Conservation (phyloP, 306 rosid species). For the Gleditsia sinensis region DNA sequence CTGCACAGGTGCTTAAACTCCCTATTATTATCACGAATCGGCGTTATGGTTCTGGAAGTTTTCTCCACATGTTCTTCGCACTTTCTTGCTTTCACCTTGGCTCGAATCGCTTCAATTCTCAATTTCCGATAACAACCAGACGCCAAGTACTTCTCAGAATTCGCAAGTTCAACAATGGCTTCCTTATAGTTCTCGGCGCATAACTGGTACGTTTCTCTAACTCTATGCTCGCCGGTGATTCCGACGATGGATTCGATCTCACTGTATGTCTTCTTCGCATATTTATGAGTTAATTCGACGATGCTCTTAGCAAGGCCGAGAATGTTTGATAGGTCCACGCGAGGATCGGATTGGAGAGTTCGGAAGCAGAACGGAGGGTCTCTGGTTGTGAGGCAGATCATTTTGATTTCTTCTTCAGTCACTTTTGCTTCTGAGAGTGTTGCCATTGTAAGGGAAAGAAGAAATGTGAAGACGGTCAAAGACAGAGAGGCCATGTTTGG, state of each 20-base stretch:
- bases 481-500: background rate
- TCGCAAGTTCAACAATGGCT: background rate
- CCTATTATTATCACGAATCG: background rate
- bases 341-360: background rate
- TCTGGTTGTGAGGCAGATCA: background rate
- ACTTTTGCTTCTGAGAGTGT: background rate
- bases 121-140: background rate
- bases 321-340: background rate
- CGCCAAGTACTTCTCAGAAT: background rate
- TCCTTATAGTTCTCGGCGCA: background rate
- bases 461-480: background rate
- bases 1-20: background rate
- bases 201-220: background rate
- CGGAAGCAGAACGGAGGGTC: conserved; percentile 12
- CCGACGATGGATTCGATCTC: background rate
- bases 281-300: background rate
- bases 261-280: background rate
- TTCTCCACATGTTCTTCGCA: background rate
- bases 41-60: background rate
- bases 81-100: background rate
- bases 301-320: background rate
- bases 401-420: background rate
- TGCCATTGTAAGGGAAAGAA: background rate
- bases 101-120: background rate
- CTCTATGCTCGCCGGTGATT: background rate